phyloP scores from a whole-genome alignment of 108 stramenopile species.

The Pseudonitzschia multiseries region DNA sequence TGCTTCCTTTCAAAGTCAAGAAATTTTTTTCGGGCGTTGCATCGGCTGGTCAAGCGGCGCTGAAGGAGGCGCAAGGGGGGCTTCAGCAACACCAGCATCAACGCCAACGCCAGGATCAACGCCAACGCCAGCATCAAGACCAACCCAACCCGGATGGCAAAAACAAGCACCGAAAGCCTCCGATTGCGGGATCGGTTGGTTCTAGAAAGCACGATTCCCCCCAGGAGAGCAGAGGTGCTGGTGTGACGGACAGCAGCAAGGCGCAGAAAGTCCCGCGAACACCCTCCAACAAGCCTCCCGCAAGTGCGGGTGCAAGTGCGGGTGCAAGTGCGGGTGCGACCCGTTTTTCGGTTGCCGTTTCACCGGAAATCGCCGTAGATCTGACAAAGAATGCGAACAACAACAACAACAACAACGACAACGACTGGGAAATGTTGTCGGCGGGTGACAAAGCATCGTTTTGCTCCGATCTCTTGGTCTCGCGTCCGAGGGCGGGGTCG shows the following conservation, averaged over 20 bases:
- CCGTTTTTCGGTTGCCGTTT: neutral
- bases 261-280: conserved; percentile 4
- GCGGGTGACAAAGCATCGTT: conserved; percentile 26
- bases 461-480: conserved; percentile 25
- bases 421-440: conserved; percentile 47
- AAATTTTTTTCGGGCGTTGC: conserved; percentile 15
- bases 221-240: neutral
- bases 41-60: conserved; percentile 13
- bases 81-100: too few relatives aligned
- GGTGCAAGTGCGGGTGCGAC: too few relatives aligned
- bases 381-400: conserved; percentile 23
- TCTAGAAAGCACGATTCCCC: neutral
- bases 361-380: conserved; percentile 1
- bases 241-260: conserved; percentile 13
- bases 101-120: too few relatives aligned
- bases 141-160: neutral
- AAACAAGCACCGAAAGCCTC: neutral
- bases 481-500: conserved; percentile 32
- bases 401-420: conserved; percentile 34
- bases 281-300: neutral
- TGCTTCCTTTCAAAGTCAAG: conserved; percentile 10
- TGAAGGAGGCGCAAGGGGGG: neutral
- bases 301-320: too few relatives aligned
- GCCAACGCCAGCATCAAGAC: too few relatives aligned
- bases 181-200: neutral